Conservation (phyloP, 139 green algal genomes). For the Asterochloris sp. region DNA sequence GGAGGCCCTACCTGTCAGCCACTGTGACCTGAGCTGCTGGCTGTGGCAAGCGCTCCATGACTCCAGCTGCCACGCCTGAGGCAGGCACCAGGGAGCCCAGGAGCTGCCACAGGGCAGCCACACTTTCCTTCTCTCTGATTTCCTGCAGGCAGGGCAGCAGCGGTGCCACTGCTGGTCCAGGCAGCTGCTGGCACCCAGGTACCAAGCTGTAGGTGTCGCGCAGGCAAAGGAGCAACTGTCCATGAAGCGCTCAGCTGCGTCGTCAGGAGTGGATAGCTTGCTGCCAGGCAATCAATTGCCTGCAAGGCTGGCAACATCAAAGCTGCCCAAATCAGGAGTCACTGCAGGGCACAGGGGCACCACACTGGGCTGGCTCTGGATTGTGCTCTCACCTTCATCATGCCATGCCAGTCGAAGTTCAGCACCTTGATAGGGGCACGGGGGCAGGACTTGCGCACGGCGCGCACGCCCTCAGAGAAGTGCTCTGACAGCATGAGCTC, state of each 20-base stretch:
- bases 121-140: conserved; percentile 75
- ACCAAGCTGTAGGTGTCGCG: too few species aligned
- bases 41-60: conserved; percentile 7
- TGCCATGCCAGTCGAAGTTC: conserved; percentile 97
- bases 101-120: conserved; percentile 89
- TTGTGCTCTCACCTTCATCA: conserved; percentile 57
- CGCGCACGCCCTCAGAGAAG: conserved; percentile 65
- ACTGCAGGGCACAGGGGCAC: too few species aligned
- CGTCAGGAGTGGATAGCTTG: too few species aligned
- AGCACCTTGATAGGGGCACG: conserved; percentile 31
- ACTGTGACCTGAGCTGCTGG: too few species aligned
- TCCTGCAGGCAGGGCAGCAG: conserved; percentile 7
- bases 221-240: too few species aligned
- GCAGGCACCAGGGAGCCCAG: conserved; percentile 45
- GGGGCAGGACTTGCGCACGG: conserved; percentile 35
- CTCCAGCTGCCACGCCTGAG: conserved; percentile 40
- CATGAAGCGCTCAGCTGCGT: too few species aligned
- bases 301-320: too few species aligned
- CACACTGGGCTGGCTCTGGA: too few species aligned
- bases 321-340: too few species aligned
- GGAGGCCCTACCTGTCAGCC: not conserved
- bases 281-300: too few species aligned
- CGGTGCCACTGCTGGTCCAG: too few species aligned
- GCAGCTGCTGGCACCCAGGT: too few species aligned
- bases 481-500: conserved; percentile 72